phyloP scores from a whole-genome alignment of 306 rosid species.

The Cucumis cinereus region DNA sequence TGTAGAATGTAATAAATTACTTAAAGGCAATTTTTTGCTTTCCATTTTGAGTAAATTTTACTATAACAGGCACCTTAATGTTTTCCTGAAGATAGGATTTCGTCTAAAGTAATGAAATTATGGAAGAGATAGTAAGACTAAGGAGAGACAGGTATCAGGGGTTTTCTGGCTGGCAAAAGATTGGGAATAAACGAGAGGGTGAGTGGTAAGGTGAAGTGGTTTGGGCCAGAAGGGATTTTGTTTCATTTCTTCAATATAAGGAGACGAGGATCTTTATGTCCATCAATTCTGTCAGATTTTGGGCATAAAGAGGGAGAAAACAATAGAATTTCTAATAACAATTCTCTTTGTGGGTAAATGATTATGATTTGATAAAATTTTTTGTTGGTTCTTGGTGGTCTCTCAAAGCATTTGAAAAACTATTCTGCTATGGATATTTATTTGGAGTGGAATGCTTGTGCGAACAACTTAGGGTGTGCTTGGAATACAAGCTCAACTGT shows the following conservation, averaged over 20 bases:
- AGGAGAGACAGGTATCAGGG: conserved; percentile 3
- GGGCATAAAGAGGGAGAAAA: not conserved
- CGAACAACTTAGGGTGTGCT: not conserved
- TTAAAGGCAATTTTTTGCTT: not conserved
- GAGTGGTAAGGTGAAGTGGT: conserved; percentile 69
- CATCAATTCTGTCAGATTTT: conserved; percentile 61
- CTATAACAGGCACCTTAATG: not conserved
- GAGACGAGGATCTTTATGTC: conserved; percentile 57
- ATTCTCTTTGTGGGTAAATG: not conserved
- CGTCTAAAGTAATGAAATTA: not conserved
- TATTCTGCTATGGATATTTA: not conserved
- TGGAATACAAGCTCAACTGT: too few species aligned
- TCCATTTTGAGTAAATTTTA: not conserved
- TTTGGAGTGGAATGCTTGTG: not conserved
- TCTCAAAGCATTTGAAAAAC: not conserved
- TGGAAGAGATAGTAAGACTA: not conserved
- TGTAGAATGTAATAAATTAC: conserved; percentile 16
- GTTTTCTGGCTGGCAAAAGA: not conserved
- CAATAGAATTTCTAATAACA: not conserved
- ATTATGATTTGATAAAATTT: not conserved
- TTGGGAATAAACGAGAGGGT: conserved; percentile 32
- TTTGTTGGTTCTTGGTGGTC: not conserved
- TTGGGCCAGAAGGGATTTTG: conserved; percentile 68
- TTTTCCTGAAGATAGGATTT: not conserved
- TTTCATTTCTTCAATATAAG: conserved; percentile 64